These are phyloP conservation scores for Sungouiozyma intestinalis DNA, from an alignment of 805 yeast species.

Conservation along the genomic window DNA sequence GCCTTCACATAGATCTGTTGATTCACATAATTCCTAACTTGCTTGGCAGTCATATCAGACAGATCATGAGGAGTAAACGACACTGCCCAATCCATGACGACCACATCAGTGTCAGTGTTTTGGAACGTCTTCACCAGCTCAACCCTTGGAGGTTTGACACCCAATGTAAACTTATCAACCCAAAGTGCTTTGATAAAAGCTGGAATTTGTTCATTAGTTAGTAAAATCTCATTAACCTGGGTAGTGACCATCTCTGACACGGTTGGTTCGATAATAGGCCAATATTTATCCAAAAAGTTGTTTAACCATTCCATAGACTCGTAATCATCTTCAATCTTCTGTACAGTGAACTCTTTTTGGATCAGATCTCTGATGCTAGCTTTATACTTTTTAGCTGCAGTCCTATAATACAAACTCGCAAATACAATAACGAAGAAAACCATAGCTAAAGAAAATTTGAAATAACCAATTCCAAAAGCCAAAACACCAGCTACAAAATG, in stretches of 20 bases:
- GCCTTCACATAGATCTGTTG: constrained; percentile 71
- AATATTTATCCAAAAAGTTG: constrained; percentile 77
- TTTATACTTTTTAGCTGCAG: constrained; percentile 74
- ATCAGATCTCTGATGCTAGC: constrained; percentile 64
- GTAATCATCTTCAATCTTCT: constrained; percentile 73
- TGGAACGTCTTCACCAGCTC: constrained; percentile 83
- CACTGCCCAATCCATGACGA: constrained; percentile 95
- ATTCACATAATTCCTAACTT: constrained; percentile 72
- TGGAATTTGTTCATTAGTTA: constrained; percentile 65
- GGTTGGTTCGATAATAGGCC: constrained; percentile 87
- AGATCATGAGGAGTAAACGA: constrained; percentile 88
- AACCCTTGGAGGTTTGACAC: constrained; percentile 91
- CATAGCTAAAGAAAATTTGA: constrained; percentile 69
- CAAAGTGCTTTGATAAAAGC: constrained; percentile 73
- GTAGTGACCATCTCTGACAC: constrained; percentile 77
- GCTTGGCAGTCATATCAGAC: constrained; percentile 77
- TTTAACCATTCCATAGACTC: constrained; percentile 97
- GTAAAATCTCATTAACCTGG: constrained; percentile 74
- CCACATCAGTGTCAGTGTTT: constrained; percentile 84
- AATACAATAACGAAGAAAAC: constrained; percentile 59
- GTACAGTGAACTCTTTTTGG: constrained; percentile 75
- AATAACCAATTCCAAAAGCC: constrained; percentile 73
- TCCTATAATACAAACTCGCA: constrained; percentile 65
- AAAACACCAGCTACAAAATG: constrained; percentile 55
- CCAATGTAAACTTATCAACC: constrained; percentile 82